Evolutionary conservation across 495 filamentous ascomycete species (phyloP).

Genomic region (Penicillium taxi): DNA sequence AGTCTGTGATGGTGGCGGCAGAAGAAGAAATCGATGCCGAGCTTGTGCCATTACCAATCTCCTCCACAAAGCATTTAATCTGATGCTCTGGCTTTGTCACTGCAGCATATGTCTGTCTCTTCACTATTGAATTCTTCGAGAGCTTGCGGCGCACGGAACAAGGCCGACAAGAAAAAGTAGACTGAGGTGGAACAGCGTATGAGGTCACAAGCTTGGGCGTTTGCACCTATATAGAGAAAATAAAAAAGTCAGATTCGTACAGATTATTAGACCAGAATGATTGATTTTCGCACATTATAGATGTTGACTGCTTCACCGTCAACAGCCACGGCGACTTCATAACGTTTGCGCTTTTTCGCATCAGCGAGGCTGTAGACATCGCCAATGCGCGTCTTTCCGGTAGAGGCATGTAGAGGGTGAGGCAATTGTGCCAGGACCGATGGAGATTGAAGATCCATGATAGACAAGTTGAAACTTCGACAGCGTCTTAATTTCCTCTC

Average conservation of each 20-base stretch:
- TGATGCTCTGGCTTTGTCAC: slow-evolving; percentile 36
- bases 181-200: slow-evolving; percentile 76
- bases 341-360: slow-evolving; percentile 74
- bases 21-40: slow-evolving; percentile 37
- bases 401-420: slow-evolving; percentile 51
- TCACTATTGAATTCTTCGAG: slow-evolving; percentile 41
- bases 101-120: slow-evolving; percentile 63
- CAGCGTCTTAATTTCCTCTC: slow-evolving; percentile 10
- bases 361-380: slow-evolving; percentile 66
- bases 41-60: slow-evolving; percentile 31
- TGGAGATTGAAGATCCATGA: slow-evolving; percentile 40
- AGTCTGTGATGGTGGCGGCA: slow-evolving; percentile 32
- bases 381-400: slow-evolving; percentile 52
- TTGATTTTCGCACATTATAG: slow-evolving; percentile 62
- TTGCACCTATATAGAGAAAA: slow-evolving; percentile 50
- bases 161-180: slow-evolving; percentile 67
- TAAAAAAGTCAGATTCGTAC: background rate
- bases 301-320: slow-evolving; percentile 89
- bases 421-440: slow-evolving; percentile 59
- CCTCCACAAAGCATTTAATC: slow-evolving; percentile 47
- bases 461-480: slow-evolving; percentile 7
- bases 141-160: slow-evolving; percentile 62
- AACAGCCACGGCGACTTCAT: slow-evolving; percentile 75
- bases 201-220: slow-evolving; percentile 74
- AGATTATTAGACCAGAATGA: background rate